Evolutionary conservation across 768 basidiomycete species (phyloP), one percentile per base, ranked within the genome.

Genomic region (Leccinum imitatum): DNA sequence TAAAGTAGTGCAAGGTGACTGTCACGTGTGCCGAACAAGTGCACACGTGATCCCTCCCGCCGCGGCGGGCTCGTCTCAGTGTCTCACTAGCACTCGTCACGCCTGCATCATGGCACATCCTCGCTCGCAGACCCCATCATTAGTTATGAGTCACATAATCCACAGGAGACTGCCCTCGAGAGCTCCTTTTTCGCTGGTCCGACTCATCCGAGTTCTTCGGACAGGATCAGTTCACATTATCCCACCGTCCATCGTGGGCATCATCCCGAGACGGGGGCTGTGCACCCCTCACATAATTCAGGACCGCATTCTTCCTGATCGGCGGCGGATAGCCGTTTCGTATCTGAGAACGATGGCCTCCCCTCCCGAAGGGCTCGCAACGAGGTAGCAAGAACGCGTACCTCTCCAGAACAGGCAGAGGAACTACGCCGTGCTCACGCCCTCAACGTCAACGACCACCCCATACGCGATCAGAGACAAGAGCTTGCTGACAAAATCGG

Each of bases 341-440:
- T 75, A 77, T 70, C 84, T 82, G 66, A 82, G 82, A 75, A 84
- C 78, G 73, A 73, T 72, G 67, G 58, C 73, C 53, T 69, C 72
- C 53, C 73, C 53, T 69, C 72, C 53, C 64, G 74, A 48, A 74
- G 66, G 63, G 69, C 60, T 51, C 69, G 72, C 57, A 64, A 25
- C 30, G 72, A 73, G 27, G 70, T 57, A 35, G 62, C 63, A 75
- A 86, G 89, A 60, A 80, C 81, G 68, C 81, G 87, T 48, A 87
- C 88, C 21, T 79, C 85, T 50, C 68, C 79, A 54, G 82, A 82
- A 58, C 90, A 92, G 69, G 81, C 81, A 4, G 87, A 91, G 19
- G 85, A 88, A 69, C 83, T 91, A 58, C 80, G 81, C 73, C 84
- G 82, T 59, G 76, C 86, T 21, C 91, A 90, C 67, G 80, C 80